These are phyloP conservation scores for Blastomyces silverae DNA, from an alignment of 2,329 filamentous ascomycete species.

Conservation along the genomic window DNA sequence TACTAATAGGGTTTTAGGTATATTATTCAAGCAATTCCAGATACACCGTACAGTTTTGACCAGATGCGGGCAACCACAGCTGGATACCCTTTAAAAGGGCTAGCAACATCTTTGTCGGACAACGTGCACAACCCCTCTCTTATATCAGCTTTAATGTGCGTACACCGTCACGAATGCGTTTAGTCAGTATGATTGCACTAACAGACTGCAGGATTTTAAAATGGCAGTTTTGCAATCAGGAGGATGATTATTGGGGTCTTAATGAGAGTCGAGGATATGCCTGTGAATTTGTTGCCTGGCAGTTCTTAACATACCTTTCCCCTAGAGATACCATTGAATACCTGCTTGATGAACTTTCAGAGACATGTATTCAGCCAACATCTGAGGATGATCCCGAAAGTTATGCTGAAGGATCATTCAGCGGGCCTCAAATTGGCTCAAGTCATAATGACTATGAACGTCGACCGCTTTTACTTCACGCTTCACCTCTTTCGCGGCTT, in stretches of 20 bases:
- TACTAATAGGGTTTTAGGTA: slow-evolving; percentile 28
- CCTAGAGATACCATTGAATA: slow-evolving; percentile 53
- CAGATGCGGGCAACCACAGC: slow-evolving; percentile 37
- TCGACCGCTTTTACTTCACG: slow-evolving; percentile 7
- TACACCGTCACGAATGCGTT: slow-evolving; percentile 15
- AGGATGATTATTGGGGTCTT: slow-evolving; percentile 50
- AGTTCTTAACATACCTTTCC: slow-evolving; percentile 52
- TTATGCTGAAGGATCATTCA: background rate
- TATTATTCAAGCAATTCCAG: slow-evolving; percentile 35
- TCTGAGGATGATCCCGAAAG: background rate
- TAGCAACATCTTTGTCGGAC: slow-evolving; percentile 37
- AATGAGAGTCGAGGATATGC: slow-evolving; percentile 52
- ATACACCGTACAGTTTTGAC: slow-evolving; percentile 41
- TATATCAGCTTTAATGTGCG: slow-evolving; percentile 48
- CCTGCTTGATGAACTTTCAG: slow-evolving; percentile 47
- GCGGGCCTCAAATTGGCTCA: background rate
- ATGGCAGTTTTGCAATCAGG: slow-evolving; percentile 49
- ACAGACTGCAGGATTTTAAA: slow-evolving; percentile 46
- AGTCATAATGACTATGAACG: slow-evolving; percentile 1
- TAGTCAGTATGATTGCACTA: background rate
- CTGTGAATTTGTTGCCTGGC: slow-evolving; percentile 58
- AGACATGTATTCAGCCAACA: background rate
- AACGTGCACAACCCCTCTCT: slow-evolving; percentile 41
- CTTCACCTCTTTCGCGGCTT: slow-evolving; percentile 7
- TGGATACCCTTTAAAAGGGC: slow-evolving; percentile 35